phyloP scores from a whole-genome alignment of 208 protist species.

The Crithidia expoeki region DNA sequence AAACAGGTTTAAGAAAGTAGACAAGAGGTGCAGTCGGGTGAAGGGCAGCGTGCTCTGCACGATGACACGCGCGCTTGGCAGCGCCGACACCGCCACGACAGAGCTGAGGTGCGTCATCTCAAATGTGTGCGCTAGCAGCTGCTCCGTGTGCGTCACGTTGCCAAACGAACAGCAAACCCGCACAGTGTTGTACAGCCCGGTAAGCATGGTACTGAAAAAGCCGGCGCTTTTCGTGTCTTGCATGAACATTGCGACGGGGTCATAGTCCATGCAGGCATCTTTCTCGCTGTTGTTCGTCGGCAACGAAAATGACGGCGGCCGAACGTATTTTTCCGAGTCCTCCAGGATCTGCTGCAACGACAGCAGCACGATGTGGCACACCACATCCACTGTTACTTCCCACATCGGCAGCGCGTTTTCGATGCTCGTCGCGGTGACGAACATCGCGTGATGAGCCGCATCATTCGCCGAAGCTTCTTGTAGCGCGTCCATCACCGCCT shows the following conservation, averaged over 20 bases:
- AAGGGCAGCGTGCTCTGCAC: slow-evolving; percentile 47
- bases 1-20: slow-evolving; percentile 71
- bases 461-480: slow-evolving; percentile 33
- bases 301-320: slow-evolving; percentile 2
- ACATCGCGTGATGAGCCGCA: slow-evolving; percentile 38
- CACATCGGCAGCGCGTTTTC: slow-evolving; percentile 91
- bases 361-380: slow-evolving; percentile 43
- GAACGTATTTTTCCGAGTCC: slow-evolving; percentile 51
- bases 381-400: slow-evolving; percentile 69
- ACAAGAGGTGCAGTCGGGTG: slow-evolving; percentile 67
- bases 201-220: slow-evolving; percentile 58
- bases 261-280: slow-evolving; percentile 3
- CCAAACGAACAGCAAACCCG: slow-evolving; percentile 81
- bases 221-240: slow-evolving; percentile 43
- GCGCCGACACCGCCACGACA: slow-evolving; percentile 41
- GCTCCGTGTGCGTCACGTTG: slow-evolving; percentile 64
- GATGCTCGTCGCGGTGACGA: slow-evolving; percentile 74
- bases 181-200: slow-evolving; percentile 66
- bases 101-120: slow-evolving; percentile 63
- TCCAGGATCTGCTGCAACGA: slow-evolving; percentile 48
- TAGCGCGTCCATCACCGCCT: slow-evolving; percentile 69
- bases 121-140: slow-evolving; percentile 69
- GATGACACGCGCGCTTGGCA: slow-evolving; percentile 35
- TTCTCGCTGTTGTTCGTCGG: slow-evolving; percentile 1
- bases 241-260: slow-evolving; percentile 47